Evolutionary conservation across 1,139 yeast species (phyloP).

Genomic region (Protomyces lactucae-debilis): DNA sequence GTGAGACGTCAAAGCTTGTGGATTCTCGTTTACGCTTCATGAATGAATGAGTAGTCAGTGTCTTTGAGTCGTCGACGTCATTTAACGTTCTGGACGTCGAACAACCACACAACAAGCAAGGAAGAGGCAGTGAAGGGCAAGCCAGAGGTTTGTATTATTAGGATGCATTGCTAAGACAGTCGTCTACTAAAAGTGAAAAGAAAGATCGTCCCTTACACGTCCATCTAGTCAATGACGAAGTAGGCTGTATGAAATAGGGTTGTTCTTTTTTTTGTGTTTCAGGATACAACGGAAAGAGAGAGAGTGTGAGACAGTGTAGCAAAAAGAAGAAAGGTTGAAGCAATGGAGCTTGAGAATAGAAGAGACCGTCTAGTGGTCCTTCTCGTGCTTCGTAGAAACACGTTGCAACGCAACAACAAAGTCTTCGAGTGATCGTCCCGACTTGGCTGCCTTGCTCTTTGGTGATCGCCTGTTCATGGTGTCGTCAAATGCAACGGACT

Average conservation of each 20-base stretch:
- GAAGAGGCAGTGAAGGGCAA: neutral
- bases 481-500: conserved; percentile 82
- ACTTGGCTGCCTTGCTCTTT: conserved; percentile 51
- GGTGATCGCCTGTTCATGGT: conserved; percentile 84
- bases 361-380: conserved; percentile 38
- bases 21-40: neutral
- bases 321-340: neutral
- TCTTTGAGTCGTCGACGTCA: neutral
- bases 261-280: too few relatives aligned
- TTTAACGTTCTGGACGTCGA: neutral
- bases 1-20: neutral
- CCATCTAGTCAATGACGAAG: neutral
- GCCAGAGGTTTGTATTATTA: neutral
- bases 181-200: neutral
- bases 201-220: neutral
- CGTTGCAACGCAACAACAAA: conserved; percentile 96
- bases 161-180: neutral
- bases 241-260: too few relatives aligned
- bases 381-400: conserved; percentile 96
- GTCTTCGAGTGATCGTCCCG: conserved; percentile 83
- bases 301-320: neutral
- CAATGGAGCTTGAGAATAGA: neutral
- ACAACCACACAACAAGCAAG: neutral
- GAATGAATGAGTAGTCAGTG: neutral
- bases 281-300: neutral